phyloP scores from a whole-genome alignment of 2,329 filamentous ascomycete genomes.

The Cercospora berteroae region DNA sequence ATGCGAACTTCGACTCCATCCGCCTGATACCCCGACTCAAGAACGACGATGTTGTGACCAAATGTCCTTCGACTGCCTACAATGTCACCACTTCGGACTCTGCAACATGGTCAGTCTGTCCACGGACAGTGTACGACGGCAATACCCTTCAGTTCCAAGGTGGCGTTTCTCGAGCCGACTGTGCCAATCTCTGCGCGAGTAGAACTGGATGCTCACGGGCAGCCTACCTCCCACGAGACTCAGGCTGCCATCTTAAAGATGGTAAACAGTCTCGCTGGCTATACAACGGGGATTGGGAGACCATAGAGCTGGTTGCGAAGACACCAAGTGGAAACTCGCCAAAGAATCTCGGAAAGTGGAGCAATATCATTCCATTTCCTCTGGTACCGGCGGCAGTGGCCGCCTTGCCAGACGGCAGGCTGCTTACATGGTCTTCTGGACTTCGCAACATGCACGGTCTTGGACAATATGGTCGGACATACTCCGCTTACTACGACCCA shows the following conservation, averaged over 20 bases:
- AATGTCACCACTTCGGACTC: neutral
- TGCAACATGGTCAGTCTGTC: neutral
- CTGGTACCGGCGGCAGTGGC: neutral
- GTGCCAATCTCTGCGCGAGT: neutral
- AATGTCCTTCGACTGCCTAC: neutral
- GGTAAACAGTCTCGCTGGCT: neutral
- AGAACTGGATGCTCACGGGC: neutral
- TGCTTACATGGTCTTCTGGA: neutral
- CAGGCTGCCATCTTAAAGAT: neutral
- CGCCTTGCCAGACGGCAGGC: neutral
- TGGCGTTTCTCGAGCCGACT: neutral
- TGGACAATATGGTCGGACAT: neutral
- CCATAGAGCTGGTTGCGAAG: neutral
- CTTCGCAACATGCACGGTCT: neutral
- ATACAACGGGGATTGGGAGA: neutral
- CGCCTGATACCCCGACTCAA: neutral
- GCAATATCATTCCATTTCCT: neutral
- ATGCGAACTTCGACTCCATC: neutral
- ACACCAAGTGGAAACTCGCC: neutral
- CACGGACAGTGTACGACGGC: neutral
- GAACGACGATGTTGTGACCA: neutral
- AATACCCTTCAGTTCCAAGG: neutral
- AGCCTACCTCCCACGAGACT: neutral
- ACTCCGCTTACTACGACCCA: neutral
- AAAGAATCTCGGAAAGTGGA: neutral